A percentile compares a stretch with the other conserved stretches of the same genome.
These are phyloP conservation scores for Taphrina populina DNA, from an alignment of 1,139 yeast genomes.

Conservation along the genomic window DNA sequence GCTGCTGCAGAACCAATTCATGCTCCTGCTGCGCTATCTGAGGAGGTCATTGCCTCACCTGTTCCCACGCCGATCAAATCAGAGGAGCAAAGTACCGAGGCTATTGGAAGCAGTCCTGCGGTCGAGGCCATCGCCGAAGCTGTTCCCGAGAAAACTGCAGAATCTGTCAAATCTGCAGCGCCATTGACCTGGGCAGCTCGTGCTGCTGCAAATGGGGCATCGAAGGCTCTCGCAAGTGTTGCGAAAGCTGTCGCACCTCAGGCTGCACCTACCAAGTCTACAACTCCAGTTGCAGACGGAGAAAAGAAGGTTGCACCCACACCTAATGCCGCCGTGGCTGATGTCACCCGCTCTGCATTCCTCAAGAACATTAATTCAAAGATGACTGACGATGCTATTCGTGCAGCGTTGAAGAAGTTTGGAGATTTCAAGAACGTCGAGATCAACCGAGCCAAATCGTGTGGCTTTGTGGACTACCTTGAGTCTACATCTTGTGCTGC, in stretches of 20 bases:
- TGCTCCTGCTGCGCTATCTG: conserved; percentile 33
- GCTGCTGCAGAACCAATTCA: conserved; percentile 18
- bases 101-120: conserved; percentile 10
- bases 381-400: conserved; percentile 43
- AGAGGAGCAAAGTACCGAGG: neutral
- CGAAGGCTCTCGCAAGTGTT: conserved; percentile 19
- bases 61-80: conserved; percentile 20
- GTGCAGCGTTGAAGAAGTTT: conserved; percentile 43
- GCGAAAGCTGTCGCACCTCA: conserved; percentile 32
- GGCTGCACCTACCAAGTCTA: conserved; percentile 23
- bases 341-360: conserved; percentile 44
- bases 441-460: conserved; percentile 43
- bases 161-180: conserved; percentile 26
- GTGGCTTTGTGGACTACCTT: conserved; percentile 48
- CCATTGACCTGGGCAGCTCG: conserved; percentile 34
- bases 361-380: conserved; percentile 45
- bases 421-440: conserved; percentile 47
- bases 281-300: conserved; percentile 12
- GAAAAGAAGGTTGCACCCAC: conserved; percentile 16
- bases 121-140: conserved; percentile 30
- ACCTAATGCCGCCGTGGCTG: conserved; percentile 30
- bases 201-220: conserved; percentile 33
- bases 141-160: conserved; percentile 7
- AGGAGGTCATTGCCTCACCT: conserved; percentile 24
- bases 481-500: conserved; percentile 44